Evolutionary conservation across 805 yeast species (phyloP).

Genomic region (Candida tallmaniae): DNA sequence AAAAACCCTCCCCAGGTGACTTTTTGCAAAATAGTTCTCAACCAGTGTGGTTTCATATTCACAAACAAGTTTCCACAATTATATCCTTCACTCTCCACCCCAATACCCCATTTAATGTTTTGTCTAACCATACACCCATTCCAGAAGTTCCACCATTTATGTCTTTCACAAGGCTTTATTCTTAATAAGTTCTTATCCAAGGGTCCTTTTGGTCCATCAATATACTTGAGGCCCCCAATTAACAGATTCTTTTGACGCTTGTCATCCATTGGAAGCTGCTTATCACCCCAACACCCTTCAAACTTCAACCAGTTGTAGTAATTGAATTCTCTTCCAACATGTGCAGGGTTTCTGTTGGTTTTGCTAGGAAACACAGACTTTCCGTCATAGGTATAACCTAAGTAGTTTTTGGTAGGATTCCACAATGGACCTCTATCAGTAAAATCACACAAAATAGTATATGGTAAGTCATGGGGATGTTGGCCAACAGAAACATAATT

Average conservation of each 20-base stretch:
- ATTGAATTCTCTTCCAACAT: constrained; percentile 46
- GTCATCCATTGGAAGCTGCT: constrained; percentile 58
- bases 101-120: constrained; percentile 76
- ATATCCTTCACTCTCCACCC: constrained; percentile 83
- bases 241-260: constrained; percentile 83
- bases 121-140: constrained; percentile 75
- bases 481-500: constrained; percentile 95
- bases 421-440: constrained; percentile 94
- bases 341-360: constrained; percentile 37
- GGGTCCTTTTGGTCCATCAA: constrained; percentile 94
- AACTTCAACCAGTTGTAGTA: constrained; percentile 78
- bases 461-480: constrained; percentile 93
- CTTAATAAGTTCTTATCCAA: constrained; percentile 70
- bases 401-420: constrained; percentile 83
- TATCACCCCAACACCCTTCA: constrained; percentile 90
- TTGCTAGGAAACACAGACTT: constrained; percentile 38
- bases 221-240: constrained; percentile 79
- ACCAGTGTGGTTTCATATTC: constrained; percentile 47
- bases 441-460: constrained; percentile 83
- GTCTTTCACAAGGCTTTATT: constrained; percentile 69
- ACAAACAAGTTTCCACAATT: constrained; percentile 68
- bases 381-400: constrained; percentile 80
- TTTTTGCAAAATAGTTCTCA: constrained; percentile 44
- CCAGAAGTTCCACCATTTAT: constrained; percentile 92
- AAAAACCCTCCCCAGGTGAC: constrained; percentile 61